These are phyloP conservation scores for Asterochloris erici DNA, from an alignment of 139 green algal genomes.

Conservation along the genomic window DNA sequence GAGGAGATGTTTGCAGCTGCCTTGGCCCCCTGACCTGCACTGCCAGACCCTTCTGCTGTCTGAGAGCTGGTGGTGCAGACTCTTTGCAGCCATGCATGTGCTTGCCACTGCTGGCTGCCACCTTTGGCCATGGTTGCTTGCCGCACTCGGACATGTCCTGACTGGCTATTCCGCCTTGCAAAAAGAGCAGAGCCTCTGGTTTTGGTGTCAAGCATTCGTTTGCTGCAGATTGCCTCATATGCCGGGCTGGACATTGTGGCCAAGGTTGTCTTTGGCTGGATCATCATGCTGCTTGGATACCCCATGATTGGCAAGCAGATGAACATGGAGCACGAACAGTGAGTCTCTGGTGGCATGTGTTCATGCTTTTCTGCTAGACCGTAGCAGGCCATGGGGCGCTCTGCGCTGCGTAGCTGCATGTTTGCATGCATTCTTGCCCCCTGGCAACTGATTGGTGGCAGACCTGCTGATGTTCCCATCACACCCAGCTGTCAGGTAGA, in stretches of 20 bases:
- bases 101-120: neutral
- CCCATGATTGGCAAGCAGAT: neutral
- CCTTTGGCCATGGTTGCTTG: neutral
- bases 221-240: slow-evolving; percentile 15
- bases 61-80: neutral
- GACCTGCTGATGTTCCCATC: too few relatives aligned
- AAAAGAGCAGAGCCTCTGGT: neutral
- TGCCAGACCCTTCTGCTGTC: neutral
- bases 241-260: slow-evolving; percentile 21
- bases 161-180: neutral
- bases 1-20: neutral
- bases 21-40: neutral
- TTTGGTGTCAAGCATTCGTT: neutral
- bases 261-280: slow-evolving; percentile 23
- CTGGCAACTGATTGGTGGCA: too few relatives aligned
- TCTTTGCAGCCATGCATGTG: neutral
- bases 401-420: too few relatives aligned
- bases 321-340: slow-evolving; percentile 5
- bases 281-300: neutral
- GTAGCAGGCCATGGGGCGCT: too few relatives aligned
- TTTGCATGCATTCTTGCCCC: too few relatives aligned
- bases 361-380: too few relatives aligned
- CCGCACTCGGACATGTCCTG: neutral
- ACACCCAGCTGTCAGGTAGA: too few relatives aligned
- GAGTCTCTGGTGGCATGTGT: neutral